A percentile compares a stretch with the other conserved stretches of the same genome.
These are phyloP conservation scores for Pezizomycotina sp. DNA, from an alignment of 2,329 filamentous ascomycete genomes.

Conservation along the genomic window DNA sequence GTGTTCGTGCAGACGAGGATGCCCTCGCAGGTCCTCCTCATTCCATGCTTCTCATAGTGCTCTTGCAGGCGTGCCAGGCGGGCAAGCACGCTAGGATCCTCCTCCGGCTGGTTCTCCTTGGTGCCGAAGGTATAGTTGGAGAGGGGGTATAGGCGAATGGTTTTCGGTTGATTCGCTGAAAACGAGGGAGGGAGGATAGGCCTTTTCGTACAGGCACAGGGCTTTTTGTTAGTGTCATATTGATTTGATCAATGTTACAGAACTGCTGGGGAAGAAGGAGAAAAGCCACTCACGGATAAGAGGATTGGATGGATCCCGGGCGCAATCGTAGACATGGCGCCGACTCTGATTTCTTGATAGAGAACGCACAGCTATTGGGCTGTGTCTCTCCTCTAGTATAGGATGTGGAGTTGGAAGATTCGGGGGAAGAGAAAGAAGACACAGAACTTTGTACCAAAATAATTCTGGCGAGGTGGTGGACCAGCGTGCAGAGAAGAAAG, in stretches of 20 bases:
- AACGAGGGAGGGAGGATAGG: constrained; percentile 69
- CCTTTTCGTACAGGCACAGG: constrained; percentile 24
- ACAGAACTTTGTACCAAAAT: too few relatives aligned
- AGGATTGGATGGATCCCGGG: constrained; percentile 5
- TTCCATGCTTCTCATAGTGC: constrained; percentile 79
- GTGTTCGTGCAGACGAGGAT: constrained; percentile 97
- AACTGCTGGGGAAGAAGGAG: constrained; percentile 1
- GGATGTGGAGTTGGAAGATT: too few relatives aligned
- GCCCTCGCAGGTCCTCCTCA: constrained; percentile 93
- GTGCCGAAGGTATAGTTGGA: constrained; percentile 99
- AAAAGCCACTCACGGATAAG: constrained; percentile 8
- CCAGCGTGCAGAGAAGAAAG: too few relatives aligned
- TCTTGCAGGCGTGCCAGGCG: constrained; percentile 89
- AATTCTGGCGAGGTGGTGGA: too few relatives aligned
- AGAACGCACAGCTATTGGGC: too few relatives aligned
- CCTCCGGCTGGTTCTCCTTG: constrained; percentile 94
- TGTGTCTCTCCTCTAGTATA: too few relatives aligned
- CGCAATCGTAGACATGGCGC: constrained; percentile 7
- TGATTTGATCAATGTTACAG: not conserved
- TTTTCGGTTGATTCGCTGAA: constrained; percentile 73
- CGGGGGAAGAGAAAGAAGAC: too few relatives aligned
- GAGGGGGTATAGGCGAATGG: constrained; percentile 80
- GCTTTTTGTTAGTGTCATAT: constrained; percentile 8
- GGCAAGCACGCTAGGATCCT: constrained; percentile 87
- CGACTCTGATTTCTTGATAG: too few relatives aligned